Conservation (phyloP, 2,329 filamentous ascomycete genomes). For the Orbilia blumenaviensis region DNA sequence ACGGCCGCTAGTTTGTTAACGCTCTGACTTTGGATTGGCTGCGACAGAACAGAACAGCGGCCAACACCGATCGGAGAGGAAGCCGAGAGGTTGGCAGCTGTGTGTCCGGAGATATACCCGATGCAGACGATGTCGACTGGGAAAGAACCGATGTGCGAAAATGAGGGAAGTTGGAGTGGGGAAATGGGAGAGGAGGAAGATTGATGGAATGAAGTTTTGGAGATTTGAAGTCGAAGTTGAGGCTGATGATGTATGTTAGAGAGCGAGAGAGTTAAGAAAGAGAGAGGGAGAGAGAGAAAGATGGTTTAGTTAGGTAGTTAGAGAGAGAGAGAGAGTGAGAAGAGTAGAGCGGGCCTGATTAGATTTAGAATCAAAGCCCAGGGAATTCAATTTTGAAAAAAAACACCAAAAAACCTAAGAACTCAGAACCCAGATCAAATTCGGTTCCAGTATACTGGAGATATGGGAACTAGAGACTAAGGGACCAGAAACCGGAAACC, state of each 20-base stretch:
- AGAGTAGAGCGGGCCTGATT: constrained; percentile 35
- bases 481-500: background rate
- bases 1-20: constrained; percentile 15
- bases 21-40: constrained; percentile 25
- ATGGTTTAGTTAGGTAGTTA: background rate
- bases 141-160: background rate
- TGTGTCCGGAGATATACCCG: background rate
- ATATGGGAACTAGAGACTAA: no score
- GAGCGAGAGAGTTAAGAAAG: background rate
- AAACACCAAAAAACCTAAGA: constrained; percentile 14
- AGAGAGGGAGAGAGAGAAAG: background rate
- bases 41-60: constrained; percentile 19
- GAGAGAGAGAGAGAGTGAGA: constrained; percentile 19
- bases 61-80: constrained; percentile 43
- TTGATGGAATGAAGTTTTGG: background rate
- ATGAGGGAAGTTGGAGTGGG: background rate
- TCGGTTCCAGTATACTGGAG: no score
- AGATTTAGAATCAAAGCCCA: background rate
- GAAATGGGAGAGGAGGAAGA: background rate
- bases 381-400: no score
- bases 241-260: background rate
- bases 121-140: background rate
- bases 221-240: background rate
- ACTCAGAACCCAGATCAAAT: no score
- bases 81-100: constrained; percentile 5